Evolutionary conservation across 495 filamentous ascomycete genomes (phyloP).

Genomic region (Talaromyces proteolyticus): DNA sequence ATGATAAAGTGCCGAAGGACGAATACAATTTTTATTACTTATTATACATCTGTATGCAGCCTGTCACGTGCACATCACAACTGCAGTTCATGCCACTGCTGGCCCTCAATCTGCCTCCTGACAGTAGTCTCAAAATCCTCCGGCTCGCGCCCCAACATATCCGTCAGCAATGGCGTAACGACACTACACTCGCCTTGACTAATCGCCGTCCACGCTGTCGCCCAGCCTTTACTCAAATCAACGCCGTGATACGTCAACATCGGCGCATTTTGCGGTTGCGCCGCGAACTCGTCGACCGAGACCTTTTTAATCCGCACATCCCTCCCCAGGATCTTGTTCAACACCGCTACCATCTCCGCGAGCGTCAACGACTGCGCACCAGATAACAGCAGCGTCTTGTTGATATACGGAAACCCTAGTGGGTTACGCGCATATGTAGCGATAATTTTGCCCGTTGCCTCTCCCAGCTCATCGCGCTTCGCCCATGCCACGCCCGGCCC

Average conservation of each 20-base stretch:
- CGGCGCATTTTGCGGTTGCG: constrained; percentile 21
- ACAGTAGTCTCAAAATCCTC: constrained; percentile 26
- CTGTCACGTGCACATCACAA: no score
- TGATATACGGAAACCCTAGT: constrained; percentile 20
- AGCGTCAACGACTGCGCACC: constrained; percentile 32
- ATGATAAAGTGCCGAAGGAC: no score
- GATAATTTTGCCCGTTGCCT: constrained; percentile 39
- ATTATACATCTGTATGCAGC: no score
- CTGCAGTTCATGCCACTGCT: neutral
- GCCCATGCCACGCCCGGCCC: constrained; percentile 47
- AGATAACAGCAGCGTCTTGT: constrained; percentile 30
- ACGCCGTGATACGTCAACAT: constrained; percentile 19
- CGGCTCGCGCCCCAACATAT: constrained; percentile 33
- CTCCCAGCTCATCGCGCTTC: constrained; percentile 44
- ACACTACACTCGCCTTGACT: constrained; percentile 32
- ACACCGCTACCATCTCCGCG: constrained; percentile 28
- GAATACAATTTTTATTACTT: no score
- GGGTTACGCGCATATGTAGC: constrained; percentile 15
- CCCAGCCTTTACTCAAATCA: constrained; percentile 20
- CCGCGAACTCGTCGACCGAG: constrained; percentile 34
- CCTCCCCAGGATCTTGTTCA: constrained; percentile 24
- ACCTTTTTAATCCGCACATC: constrained; percentile 18
- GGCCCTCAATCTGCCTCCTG: neutral
- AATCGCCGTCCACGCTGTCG: constrained; percentile 39
- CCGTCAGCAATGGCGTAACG: constrained; percentile 20